Conservation (phyloP, 2,329 filamentous ascomycete species). For the Xylariaceae sp. region DNA sequence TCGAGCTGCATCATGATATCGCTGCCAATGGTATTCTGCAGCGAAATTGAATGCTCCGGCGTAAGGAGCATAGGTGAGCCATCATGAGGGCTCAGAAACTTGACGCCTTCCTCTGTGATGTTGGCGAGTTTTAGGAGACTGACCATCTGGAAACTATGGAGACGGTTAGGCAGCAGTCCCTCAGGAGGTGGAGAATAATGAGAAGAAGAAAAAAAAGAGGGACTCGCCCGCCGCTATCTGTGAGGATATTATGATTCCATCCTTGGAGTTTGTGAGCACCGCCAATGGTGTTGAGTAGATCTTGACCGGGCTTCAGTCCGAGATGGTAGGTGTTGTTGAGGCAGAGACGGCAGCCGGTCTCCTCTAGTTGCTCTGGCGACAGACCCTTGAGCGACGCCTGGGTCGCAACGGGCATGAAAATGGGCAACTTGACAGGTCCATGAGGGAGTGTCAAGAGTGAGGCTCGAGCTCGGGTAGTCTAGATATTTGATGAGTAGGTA, state of each 20-base stretch:
- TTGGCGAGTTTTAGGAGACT: conserved; percentile 88
- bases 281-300: conserved; percentile 77
- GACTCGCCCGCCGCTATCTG: conserved; percentile 65
- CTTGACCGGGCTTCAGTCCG: conserved; percentile 89
- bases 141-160: conserved; percentile 90
- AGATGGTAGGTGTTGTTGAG: conserved; percentile 98
- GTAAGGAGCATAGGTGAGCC: conserved; percentile 94
- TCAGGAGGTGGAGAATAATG: conserved; percentile 14
- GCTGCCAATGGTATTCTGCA: conserved; percentile 95
- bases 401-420: conserved; percentile 98
- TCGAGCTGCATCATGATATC: conserved; percentile 99
- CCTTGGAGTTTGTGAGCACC: conserved; percentile 92
- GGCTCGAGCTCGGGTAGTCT: conserved; percentile 93
- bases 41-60: conserved; percentile 89
- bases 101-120: conserved; percentile 91
- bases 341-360: conserved; percentile 83
- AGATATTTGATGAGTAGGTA: conserved; percentile 6
- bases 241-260: conserved; percentile 93
- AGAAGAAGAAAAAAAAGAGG: conserved; percentile 19
- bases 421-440: conserved; percentile 80
- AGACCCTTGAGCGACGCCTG: conserved; percentile 93
- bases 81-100: conserved; percentile 94
- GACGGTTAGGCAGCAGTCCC: conserved; percentile 18
- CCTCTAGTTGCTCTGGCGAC: conserved; percentile 85
- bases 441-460: conserved; percentile 85